phyloP scores from a whole-genome alignment of 2,329 filamentous ascomycete genomes.

The Fusarium goolgardi region DNA sequence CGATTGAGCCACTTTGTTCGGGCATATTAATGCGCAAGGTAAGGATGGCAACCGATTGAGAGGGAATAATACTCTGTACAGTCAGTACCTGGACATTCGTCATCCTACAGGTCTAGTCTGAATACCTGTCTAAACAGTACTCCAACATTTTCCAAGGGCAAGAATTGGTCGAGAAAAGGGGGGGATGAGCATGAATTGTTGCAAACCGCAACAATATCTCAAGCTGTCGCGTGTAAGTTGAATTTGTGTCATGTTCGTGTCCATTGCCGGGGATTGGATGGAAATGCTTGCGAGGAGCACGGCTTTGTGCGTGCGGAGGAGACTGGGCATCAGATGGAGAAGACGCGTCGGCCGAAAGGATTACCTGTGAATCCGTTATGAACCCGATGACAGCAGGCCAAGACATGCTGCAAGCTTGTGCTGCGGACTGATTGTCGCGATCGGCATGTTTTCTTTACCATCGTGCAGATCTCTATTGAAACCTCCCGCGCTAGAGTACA shows the following conservation, averaged over 20 bases:
- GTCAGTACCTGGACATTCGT: not conserved
- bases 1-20: slow-evolving; percentile 21
- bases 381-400: slow-evolving; percentile 23
- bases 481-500: not conserved
- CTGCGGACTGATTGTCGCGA: slow-evolving; percentile 18
- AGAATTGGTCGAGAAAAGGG: not conserved
- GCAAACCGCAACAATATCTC: slow-evolving; percentile 14
- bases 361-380: slow-evolving; percentile 29
- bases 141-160: not conserved
- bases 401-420: slow-evolving; percentile 19
- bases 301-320: slow-evolving; percentile 30
- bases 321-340: slow-evolving; percentile 36
- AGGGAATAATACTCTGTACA: not conserved
- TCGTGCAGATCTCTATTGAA: slow-evolving; percentile 22
- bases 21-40: slow-evolving; percentile 13
- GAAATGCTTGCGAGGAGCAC: slow-evolving; percentile 34
- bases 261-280: slow-evolving; percentile 39
- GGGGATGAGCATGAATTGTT: not conserved
- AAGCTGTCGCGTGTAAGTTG: not conserved
- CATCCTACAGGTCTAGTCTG: slow-evolving; percentile 1
- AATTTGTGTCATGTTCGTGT: slow-evolving; percentile 12
- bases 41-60: slow-evolving; percentile 9
- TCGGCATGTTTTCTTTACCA: slow-evolving; percentile 9
- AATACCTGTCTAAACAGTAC: not conserved
- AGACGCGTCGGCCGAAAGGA: slow-evolving; percentile 39